Conservation (phyloP, 164 flowering plant genomes). For the Houttuynia cordata region DNA sequence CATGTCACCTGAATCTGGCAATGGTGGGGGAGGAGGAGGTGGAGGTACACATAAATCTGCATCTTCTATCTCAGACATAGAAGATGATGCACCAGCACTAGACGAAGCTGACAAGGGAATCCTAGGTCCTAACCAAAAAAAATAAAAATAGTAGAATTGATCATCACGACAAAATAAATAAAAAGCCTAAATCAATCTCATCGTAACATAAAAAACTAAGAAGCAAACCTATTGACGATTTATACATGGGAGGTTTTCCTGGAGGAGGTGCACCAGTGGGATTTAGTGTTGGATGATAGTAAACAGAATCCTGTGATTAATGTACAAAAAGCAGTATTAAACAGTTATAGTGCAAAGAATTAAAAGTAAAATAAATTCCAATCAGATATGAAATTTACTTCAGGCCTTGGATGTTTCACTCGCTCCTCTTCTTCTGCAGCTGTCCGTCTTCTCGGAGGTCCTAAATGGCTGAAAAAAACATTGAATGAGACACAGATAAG, state of each 20-base stretch:
- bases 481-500: slow-evolving; percentile 4
- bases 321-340: neutral
- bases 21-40: slow-evolving; percentile 74
- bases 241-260: slow-evolving; percentile 97
- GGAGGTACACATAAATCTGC: slow-evolving; percentile 35
- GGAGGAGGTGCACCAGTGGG: slow-evolving; percentile 99
- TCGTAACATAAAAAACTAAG: neutral
- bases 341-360: neutral
- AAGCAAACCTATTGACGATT: slow-evolving; percentile 73
- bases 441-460: slow-evolving; percentile 68
- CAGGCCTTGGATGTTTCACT: slow-evolving; percentile 80
- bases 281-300: slow-evolving; percentile 88
- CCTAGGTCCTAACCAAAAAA: slow-evolving; percentile 53
- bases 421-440: slow-evolving; percentile 90
- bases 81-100: slow-evolving; percentile 59
- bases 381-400: slow-evolving; percentile 28
- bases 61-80: slow-evolving; percentile 54
- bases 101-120: slow-evolving; percentile 63
- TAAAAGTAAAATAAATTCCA: slow-evolving; percentile 1
- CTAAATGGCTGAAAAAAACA: slow-evolving; percentile 68
- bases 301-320: slow-evolving; percentile 83
- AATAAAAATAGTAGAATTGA: neutral
- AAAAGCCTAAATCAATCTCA: neutral
- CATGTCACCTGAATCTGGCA: slow-evolving; percentile 40
- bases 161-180: neutral